Percentiles rank a stretch among this genome's conserved stretches.
These are phyloP conservation scores for Phoma sp. DNA, from an alignment of 2,329 filamentous ascomycete species.

Conservation along the genomic window DNA sequence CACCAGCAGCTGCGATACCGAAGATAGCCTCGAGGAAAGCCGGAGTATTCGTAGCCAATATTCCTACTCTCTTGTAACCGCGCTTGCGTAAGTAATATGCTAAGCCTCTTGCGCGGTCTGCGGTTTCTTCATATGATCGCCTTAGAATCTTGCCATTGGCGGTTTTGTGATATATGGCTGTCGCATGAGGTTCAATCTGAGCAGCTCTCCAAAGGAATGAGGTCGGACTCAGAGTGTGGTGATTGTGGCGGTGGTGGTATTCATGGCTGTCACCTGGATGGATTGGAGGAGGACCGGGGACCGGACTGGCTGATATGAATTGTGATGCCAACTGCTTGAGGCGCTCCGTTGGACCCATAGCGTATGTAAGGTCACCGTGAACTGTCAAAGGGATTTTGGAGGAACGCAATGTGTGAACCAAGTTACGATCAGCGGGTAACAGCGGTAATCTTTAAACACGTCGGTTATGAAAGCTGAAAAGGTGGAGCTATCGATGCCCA, in stretches of 20 bases:
- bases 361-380: background rate
- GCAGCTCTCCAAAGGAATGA: constrained; percentile 86
- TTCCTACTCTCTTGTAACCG: constrained; percentile 76
- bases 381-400: background rate
- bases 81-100: constrained; percentile 85
- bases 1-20: constrained; percentile 81
- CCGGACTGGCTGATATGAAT: constrained; percentile 40
- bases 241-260: constrained; percentile 60
- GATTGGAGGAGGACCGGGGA: constrained; percentile 45
- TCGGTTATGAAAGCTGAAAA: constrained; percentile 1
- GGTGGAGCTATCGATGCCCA: constrained; percentile 18
- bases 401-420: background rate
- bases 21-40: constrained; percentile 92
- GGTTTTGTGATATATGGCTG: constrained; percentile 85
- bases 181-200: constrained; percentile 78
- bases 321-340: constrained; percentile 48
- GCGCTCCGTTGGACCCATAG: constrained; percentile 31
- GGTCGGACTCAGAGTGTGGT: constrained; percentile 84
- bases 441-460: constrained; percentile 13
- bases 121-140: constrained; percentile 79
- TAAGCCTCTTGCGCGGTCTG: constrained; percentile 84
- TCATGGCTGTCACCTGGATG: constrained; percentile 44
- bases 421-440: background rate
- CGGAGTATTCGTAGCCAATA: constrained; percentile 90
- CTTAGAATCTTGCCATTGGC: constrained; percentile 75